Evolutionary conservation across 768 basidiomycete species (phyloP).

Genomic region (Plicaturopsis crispa): DNA sequence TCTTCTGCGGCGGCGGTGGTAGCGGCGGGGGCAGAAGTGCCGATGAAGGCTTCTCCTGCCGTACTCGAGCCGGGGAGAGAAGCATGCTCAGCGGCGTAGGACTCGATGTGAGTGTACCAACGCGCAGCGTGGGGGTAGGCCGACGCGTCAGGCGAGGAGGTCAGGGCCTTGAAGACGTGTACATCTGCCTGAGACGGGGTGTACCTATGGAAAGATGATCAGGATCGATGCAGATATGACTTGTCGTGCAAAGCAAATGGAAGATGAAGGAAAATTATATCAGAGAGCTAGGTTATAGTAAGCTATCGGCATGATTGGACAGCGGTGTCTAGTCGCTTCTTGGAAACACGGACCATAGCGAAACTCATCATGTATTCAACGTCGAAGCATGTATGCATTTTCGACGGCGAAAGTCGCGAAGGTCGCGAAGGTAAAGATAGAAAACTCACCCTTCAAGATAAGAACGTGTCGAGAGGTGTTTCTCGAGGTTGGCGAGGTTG

Average conservation of each 20-base stretch:
- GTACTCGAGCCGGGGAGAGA: conserved; percentile 81
- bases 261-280: conserved; percentile 22
- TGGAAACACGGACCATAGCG: conserved; percentile 97
- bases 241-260: conserved; percentile 3
- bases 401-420: too few species aligned
- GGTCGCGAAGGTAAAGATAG: too few species aligned
- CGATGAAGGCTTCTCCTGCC: conserved; percentile 68
- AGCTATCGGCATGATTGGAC: conserved; percentile 64
- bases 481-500: conserved; percentile 68
- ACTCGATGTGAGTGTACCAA: conserved; percentile 94
- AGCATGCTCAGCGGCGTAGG: conserved; percentile 71
- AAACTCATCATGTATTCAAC: conserved; percentile 48
- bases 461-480: conserved; percentile 80
- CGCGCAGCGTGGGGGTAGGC: conserved; percentile 68
- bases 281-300: conserved; percentile 72
- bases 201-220: conserved; percentile 46
- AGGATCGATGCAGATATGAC: conserved; percentile 9
- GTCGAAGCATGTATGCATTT: conserved; percentile 9
- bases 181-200: conserved; percentile 94
- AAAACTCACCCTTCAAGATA: conserved; percentile 85
- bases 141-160: conserved; percentile 55
- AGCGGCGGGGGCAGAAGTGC: conserved; percentile 36
- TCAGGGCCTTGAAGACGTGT: conserved; percentile 77
- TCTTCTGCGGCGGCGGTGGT: conserved; percentile 52
- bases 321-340: conserved; percentile 93